Percentiles rank a stretch among this genome's conserved stretches.
These are phyloP conservation scores for Alternaria triticina DNA, from an alignment of 2,329 filamentous ascomycete species.

Conservation along the genomic window DNA sequence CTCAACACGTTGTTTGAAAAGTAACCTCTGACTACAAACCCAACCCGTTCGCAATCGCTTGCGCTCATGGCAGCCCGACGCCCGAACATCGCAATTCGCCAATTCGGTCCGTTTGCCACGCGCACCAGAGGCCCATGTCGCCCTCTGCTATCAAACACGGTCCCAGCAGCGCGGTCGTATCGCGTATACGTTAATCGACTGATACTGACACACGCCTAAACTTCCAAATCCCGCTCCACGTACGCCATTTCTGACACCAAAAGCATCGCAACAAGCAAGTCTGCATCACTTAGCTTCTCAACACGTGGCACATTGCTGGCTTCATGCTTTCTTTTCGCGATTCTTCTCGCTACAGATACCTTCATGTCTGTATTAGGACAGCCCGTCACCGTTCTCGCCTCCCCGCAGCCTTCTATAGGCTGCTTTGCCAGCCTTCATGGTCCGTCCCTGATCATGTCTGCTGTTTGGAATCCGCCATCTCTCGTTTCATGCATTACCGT, in stretches of 20 bases:
- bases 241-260: constrained; percentile 5
- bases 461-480: constrained; percentile 15
- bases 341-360: not conserved
- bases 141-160: not conserved
- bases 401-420: not conserved
- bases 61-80: constrained; percentile 1
- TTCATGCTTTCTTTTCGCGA: not conserved
- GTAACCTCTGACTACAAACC: not conserved
- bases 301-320: not conserved
- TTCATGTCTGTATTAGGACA: not conserved
- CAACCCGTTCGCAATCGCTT: not conserved
- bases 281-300: not conserved
- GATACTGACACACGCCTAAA: constrained; percentile 1
- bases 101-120: not conserved
- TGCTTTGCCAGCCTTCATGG: constrained; percentile 2
- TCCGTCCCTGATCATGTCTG: constrained; percentile 15
- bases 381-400: not conserved
- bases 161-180: not conserved
- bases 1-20: not conserved
- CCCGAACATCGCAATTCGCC: not conserved
- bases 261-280: constrained; percentile 4
- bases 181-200: not conserved
- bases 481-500: constrained; percentile 40
- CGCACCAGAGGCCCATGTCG: not conserved
- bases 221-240: not conserved